Base-by-base conservation (phyloP, 306 rosid species). In the Clitoria ternatea region DNA sequence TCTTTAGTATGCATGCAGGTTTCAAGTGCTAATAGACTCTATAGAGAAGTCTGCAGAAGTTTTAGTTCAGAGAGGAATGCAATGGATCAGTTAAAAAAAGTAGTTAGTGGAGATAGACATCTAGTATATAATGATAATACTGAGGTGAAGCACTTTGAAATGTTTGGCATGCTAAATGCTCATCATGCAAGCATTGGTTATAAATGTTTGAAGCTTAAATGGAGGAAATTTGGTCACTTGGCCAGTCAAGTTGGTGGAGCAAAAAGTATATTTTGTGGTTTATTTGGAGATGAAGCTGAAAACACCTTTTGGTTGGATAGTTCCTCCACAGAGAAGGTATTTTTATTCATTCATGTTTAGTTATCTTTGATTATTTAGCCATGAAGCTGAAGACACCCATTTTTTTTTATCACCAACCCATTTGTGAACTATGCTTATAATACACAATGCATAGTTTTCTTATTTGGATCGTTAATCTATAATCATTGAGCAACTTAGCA, bases 301-400 rank as follows among this genome's bases (percentile, higher is more conserved):
- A 86, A 86, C 78, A 89, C 96, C 74, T 95, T 95, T 82, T 95
- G 99, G 99, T 81, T 95, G 85, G 99, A 95, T 73, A 95, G 99
- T 70, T 91, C 99, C 75, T 91, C 99, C 36, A 83, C 80, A 45
- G 99, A 95, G 77, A 86, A 91, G 96, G 99, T 95, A 81, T 43
- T 52, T 76, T 15, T 35, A 26, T 72, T 69, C 27, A 67, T 64
- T 53, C 27, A 43, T 66, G 59, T 70, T 70, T 59, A 30, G 36
- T 15, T 9, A 20, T 32, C 37, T 60, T 68, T 44, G 59, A 32
- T 36, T 36, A 49, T 37, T 37, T 39, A n/a, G 33, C 26, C 61
- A 37, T 44, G 69, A 36, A 20, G 36, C 64, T 18, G 80, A 67
- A 57, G 61, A 56, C 56, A 23, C 42, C 23, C 30, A 27, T 54